A percentile compares a stretch with the other conserved stretches of the same genome.
These are phyloP conservation scores for Fomitopsis schrenkii DNA, from an alignment of 1,284 basidiomycete species.

Conservation along the genomic window DNA sequence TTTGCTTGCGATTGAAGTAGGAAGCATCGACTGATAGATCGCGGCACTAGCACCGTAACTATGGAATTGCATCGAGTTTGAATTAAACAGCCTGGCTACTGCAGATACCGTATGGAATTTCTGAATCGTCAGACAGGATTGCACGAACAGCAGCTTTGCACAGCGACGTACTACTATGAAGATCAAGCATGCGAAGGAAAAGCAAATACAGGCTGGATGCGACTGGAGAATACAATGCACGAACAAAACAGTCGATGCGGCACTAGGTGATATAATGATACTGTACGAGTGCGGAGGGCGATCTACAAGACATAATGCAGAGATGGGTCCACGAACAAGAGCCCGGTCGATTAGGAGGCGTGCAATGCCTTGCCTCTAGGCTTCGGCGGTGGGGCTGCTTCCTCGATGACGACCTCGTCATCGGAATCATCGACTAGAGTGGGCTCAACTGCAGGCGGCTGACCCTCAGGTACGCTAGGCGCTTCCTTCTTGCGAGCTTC, in stretches of 20 bases:
- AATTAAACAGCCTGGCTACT: too few species aligned
- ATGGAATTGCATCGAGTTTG: too few species aligned
- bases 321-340: not conserved
- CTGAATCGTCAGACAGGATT: too few species aligned
- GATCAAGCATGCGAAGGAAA: not conserved
- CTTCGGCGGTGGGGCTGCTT: not conserved
- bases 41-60: too few species aligned
- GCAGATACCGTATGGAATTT: too few species aligned
- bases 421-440: constrained; percentile 42
- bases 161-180: not conserved
- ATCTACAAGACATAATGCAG: not conserved
- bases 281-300: not conserved
- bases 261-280: not conserved
- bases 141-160: not conserved
- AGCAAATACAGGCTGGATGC: not conserved
- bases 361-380: not conserved
- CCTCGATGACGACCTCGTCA: constrained; percentile 42
- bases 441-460: constrained; percentile 23
- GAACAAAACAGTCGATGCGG: not conserved
- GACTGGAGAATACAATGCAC: not conserved
- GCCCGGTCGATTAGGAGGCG: not conserved
- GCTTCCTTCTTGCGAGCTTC: constrained; percentile 25
- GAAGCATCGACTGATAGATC: too few species aligned
- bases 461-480: constrained; percentile 6
- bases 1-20: too few species aligned